Conservation (phyloP, 768 basidiomycete genomes). For the Leccinum truebloodii region DNA sequence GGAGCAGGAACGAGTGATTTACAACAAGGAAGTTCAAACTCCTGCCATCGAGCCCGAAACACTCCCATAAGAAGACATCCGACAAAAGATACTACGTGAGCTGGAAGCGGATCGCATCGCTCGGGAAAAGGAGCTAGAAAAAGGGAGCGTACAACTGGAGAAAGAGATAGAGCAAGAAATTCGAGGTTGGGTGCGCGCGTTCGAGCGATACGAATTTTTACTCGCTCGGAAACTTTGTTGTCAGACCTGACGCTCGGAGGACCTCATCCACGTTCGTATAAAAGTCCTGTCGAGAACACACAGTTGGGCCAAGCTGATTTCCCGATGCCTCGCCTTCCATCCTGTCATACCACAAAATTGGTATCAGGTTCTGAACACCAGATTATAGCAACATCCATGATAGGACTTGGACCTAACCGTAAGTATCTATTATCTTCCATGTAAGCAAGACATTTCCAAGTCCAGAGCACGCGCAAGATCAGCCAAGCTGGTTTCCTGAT, state of each 20-base stretch:
- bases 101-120: conserved; percentile 66
- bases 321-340: conserved; percentile 71
- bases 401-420: no score
- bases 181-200: conserved; percentile 49
- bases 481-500: conserved; percentile 33
- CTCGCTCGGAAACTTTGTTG: conserved; percentile 1
- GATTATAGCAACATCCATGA: no score
- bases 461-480: background rate
- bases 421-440: background rate
- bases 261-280: no score
- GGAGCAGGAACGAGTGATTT: conserved; percentile 79
- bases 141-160: conserved; percentile 81
- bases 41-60: conserved; percentile 59
- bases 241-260: conserved; percentile 61
- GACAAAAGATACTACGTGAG: conserved; percentile 64
- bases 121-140: conserved; percentile 77
- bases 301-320: conserved; percentile 22
- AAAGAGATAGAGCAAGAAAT: conserved; percentile 87
- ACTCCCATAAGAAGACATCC: conserved; percentile 64
- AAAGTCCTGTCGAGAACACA: no score
- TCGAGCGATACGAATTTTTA: background rate
- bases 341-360: conserved; percentile 72
- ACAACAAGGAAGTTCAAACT: conserved; percentile 86
- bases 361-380: no score
- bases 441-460: background rate